A percentile compares a stretch with the other conserved stretches of the same genome.
These are phyloP conservation scores for Mycena amicta DNA, from an alignment of 768 basidiomycete genomes.

Conservation along the genomic window DNA sequence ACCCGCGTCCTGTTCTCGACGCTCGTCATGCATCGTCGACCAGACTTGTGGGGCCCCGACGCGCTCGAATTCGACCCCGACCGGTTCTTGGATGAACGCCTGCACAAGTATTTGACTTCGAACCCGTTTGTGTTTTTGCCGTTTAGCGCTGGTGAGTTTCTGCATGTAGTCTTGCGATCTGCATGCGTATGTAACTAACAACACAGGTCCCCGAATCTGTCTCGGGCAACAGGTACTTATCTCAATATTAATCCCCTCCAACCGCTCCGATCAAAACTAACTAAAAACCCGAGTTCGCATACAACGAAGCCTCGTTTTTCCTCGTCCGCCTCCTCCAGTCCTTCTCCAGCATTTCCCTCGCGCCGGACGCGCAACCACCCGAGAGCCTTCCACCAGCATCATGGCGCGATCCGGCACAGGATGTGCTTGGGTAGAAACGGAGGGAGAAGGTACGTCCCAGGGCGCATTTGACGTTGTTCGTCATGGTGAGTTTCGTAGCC, in stretches of 20 bases:
- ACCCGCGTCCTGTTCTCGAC: constrained; percentile 7
- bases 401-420: background rate
- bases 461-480: background rate
- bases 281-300: background rate
- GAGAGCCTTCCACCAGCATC: background rate
- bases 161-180: background rate
- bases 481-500: too few relatives aligned
- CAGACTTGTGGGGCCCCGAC: constrained; percentile 9
- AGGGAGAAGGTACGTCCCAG: background rate
- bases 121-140: background rate
- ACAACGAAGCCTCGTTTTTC: background rate
- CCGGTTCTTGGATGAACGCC: constrained; percentile 37
- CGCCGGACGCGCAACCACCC: background rate
- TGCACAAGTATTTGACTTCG: constrained; percentile 27
- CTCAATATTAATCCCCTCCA: too few relatives aligned
- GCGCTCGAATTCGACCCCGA: constrained; percentile 37
- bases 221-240: background rate
- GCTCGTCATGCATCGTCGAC: constrained; percentile 4
- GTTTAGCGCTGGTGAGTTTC: too few relatives aligned
- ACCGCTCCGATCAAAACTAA: background rate
- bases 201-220: background rate
- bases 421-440: background rate
- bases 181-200: background rate
- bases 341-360: background rate
- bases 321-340: background rate